These are phyloP conservation scores for Fusarium sp. DNA, from an alignment of 2,329 filamentous ascomycete species.

Conservation along the genomic window DNA sequence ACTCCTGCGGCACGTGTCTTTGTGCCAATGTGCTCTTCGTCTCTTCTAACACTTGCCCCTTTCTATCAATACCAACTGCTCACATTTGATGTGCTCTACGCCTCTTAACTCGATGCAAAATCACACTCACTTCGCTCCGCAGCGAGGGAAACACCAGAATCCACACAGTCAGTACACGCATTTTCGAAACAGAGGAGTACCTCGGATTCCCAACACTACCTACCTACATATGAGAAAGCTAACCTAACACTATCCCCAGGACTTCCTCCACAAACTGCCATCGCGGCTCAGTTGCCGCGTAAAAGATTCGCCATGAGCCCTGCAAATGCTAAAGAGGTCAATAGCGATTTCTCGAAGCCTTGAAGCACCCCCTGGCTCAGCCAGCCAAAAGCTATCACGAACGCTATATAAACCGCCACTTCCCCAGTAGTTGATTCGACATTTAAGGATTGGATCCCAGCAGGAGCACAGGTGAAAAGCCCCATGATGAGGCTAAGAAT, in stretches of 20 bases:
- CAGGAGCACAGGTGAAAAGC: slow-evolving; percentile 23
- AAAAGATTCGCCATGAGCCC: slow-evolving; percentile 20
- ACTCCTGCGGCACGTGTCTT: not conserved
- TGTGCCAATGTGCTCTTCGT: not conserved
- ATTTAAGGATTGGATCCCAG: slow-evolving; percentile 27
- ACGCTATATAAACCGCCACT: slow-evolving; percentile 26
- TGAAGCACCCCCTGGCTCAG: slow-evolving; percentile 9
- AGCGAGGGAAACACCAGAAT: not conserved
- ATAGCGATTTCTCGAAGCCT: slow-evolving; percentile 18
- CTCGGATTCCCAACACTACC: not conserved
- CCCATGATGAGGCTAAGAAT: slow-evolving; percentile 9
- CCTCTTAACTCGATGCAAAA: not conserved
- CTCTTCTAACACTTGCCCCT: not conserved
- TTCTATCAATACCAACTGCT: not conserved
- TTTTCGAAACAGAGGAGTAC: not conserved
- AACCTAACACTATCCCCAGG: not conserved
- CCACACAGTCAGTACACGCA: not conserved
- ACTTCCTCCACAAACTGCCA: not conserved
- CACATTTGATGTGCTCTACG: not conserved
- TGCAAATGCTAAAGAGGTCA: slow-evolving; percentile 14
- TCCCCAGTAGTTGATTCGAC: slow-evolving; percentile 17
- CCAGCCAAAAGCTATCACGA: slow-evolving; percentile 29
- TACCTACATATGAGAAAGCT: not conserved
- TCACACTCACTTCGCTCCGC: not conserved
- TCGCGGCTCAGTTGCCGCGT: not conserved